Conservation (phyloP, 148 eudicot species). For the Rhododendron simsii region DNA sequence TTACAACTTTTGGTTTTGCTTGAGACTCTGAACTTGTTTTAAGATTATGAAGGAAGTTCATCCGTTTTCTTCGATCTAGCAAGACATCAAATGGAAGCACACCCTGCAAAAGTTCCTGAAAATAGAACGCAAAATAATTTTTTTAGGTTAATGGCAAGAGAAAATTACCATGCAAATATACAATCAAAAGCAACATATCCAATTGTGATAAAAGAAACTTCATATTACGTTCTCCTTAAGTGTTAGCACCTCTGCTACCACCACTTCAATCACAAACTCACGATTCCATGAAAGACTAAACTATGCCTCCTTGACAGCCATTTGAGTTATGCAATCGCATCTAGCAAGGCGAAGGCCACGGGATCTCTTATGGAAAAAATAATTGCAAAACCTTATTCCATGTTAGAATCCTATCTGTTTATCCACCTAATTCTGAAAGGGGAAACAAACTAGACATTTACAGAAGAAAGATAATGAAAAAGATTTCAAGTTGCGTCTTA, state of each 20-base stretch:
- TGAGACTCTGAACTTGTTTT: slow-evolving; percentile 36
- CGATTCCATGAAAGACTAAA: not conserved
- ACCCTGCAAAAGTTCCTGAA: slow-evolving; percentile 88
- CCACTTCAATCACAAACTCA: not conserved
- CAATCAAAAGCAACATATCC: not conserved
- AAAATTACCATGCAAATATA: not conserved
- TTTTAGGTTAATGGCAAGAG: not conserved
- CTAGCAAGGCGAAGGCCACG: not conserved
- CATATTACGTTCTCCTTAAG: not conserved
- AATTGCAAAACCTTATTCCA: not conserved
- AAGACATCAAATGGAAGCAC: slow-evolving; percentile 86
- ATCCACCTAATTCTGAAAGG: not conserved
- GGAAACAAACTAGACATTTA: not conserved
- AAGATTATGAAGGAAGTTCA: slow-evolving; percentile 44
- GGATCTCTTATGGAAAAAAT: not conserved
- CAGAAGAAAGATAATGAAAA: not conserved
- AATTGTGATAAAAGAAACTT: not conserved
- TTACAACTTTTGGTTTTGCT: slow-evolving; percentile 63
- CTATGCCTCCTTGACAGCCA: not conserved
- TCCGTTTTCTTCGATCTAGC: slow-evolving; percentile 70
- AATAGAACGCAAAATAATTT: slow-evolving; percentile 14
- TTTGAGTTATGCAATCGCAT: not conserved
- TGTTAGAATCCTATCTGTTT: not conserved
- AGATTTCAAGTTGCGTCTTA: not conserved
- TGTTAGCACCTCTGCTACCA: not conserved